phyloP scores from a whole-genome alignment of 257 asterid genomes.

The Rehmannia glutinosa region DNA sequence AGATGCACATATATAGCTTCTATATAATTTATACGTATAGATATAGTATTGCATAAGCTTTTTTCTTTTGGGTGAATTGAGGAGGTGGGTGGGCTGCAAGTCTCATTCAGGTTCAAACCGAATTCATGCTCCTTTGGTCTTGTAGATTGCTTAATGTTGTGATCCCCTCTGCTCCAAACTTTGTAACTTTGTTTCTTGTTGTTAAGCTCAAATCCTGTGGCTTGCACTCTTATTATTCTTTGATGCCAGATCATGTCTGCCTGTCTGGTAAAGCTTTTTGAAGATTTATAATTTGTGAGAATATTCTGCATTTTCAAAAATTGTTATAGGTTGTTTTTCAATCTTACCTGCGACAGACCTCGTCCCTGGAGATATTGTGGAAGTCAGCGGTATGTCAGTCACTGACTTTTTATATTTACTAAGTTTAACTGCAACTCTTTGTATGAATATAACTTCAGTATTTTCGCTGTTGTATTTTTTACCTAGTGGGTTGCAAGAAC shows the following conservation, averaged over 20 bases:
- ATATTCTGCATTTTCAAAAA: constrained; percentile 17
- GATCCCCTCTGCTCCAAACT: not conserved
- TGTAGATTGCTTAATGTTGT: not conserved
- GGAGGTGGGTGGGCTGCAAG: not conserved
- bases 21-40: not conserved
- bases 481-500: constrained; percentile 91
- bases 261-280: constrained; percentile 1
- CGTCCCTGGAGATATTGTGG: constrained; percentile 98
- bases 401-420: constrained; percentile 6
- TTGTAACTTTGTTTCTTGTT: not conserved
- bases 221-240: constrained; percentile 1
- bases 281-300: not conserved
- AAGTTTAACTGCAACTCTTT: constrained; percentile 11
- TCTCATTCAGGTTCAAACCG: not conserved
- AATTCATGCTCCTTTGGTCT: not conserved
- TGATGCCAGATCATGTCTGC: constrained; percentile 13
- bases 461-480: constrained; percentile 16
- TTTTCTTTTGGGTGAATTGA: not conserved
- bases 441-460: constrained; percentile 13
- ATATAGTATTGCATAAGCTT: not conserved
- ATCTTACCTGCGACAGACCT: constrained; percentile 93
- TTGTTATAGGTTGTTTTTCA: constrained; percentile 77
- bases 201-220: not conserved
- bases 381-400: constrained; percentile 77
- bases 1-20: too few species aligned